These are phyloP conservation scores for Heterococcus sp. DNA, from an alignment of 108 stramenopile genomes.

Conservation along the genomic window DNA sequence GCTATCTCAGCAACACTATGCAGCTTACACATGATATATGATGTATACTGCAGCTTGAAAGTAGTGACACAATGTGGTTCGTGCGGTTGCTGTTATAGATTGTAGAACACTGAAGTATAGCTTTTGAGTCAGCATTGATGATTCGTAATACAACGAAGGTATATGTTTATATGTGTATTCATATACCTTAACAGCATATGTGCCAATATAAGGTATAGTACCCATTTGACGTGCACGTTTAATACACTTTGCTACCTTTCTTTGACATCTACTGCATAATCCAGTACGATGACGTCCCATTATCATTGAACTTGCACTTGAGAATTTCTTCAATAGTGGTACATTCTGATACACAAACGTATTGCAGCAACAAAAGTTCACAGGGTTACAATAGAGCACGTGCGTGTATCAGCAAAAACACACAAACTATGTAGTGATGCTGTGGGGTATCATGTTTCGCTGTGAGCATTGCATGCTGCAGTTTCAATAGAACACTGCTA, in stretches of 20 bases:
- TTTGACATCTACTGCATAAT: conserved; percentile 56
- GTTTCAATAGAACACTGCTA: neutral
- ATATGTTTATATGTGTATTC: no score
- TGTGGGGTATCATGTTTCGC: neutral
- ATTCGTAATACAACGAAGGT: no score
- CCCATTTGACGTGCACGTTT: conserved; percentile 54
- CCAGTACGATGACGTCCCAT: conserved; percentile 40
- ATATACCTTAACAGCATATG: neutral
- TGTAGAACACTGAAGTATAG: no score
- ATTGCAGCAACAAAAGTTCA: neutral
- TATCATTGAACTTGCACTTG: conserved; percentile 41
- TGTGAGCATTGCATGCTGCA: neutral
- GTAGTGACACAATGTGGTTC: no score
- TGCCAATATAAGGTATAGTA: conserved; percentile 30
- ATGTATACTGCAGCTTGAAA: no score
- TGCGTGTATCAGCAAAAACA: neutral
- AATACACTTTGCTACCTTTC: conserved; percentile 51
- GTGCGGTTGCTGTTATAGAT: no score
- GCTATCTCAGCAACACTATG: no score
- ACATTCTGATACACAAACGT: neutral
- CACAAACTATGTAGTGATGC: neutral
- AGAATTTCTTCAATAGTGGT: neutral
- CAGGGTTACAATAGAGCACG: neutral
- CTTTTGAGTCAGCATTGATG: no score
- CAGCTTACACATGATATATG: no score